Evolutionary conservation across 257 asterid genomes (phyloP).

Genomic region (Jasminum sambac): DNA sequence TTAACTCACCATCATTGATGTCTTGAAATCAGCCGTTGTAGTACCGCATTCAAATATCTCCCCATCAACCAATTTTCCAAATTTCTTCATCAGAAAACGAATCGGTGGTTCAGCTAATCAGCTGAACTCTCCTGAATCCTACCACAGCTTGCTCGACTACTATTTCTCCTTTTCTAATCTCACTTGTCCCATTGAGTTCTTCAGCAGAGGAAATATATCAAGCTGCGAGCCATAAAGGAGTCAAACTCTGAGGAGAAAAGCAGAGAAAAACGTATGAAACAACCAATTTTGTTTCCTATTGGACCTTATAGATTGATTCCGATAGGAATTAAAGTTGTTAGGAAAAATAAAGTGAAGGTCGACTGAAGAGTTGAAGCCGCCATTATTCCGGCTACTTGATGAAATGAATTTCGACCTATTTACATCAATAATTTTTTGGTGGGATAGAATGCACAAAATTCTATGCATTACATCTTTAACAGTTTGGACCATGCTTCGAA

Average conservation of each 20-base stretch:
- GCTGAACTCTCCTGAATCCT: conserved; percentile 32
- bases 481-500: too few species aligned
- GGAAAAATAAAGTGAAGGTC: conserved; percentile 24
- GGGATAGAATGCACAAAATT: too few species aligned
- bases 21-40: too few species aligned
- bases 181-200: neutral
- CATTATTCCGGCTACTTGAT: neutral
- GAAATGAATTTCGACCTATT: neutral
- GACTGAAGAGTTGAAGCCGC: neutral
- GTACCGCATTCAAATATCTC: too few species aligned
- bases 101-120: conserved; percentile 13
- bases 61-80: conserved; percentile 4
- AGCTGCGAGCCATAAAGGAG: conserved; percentile 21
- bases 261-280: conserved; percentile 18
- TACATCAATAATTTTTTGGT: too few species aligned
- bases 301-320: neutral
- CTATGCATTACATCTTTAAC: too few species aligned
- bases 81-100: conserved; percentile 2
- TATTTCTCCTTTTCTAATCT: conserved; percentile 17
- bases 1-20: too few species aligned
- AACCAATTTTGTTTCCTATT: conserved; percentile 13
- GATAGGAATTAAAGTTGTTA: conserved; percentile 10
- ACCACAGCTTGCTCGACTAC: conserved; percentile 28
- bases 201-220: conserved; percentile 15
- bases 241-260: conserved; percentile 34